Conservation (phyloP, 2,329 filamentous ascomycete genomes). For the Coniochaeta pulveracea region DNA sequence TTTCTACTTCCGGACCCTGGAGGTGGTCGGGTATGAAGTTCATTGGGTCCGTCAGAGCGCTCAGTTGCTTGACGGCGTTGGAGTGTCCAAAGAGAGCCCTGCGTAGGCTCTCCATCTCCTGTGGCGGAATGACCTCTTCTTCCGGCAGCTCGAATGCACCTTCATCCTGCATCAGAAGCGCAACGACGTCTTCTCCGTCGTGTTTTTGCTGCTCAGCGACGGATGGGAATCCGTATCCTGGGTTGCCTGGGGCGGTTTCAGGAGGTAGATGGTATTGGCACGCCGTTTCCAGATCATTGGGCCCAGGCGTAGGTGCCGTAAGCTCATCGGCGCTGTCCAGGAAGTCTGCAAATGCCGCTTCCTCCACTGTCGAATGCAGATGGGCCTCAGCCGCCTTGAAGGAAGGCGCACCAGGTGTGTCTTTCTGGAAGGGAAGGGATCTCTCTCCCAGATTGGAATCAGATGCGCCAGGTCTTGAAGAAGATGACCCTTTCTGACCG, state of each 20-base stretch:
- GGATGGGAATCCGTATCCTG: conserved; percentile 8
- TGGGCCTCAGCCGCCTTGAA: conserved; percentile 18
- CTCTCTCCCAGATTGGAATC: conserved; percentile 14
- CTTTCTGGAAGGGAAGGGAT: conserved; percentile 10
- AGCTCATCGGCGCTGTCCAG: conserved; percentile 16
- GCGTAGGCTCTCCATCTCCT: conserved; percentile 21
- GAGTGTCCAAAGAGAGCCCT: conserved; percentile 24
- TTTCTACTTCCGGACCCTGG: conserved; percentile 8
- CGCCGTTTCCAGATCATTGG: conserved; percentile 8
- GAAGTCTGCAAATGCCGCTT: conserved; percentile 24
- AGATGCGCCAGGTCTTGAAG: neutral
- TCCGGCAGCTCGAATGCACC: conserved; percentile 12
- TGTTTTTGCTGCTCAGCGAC: conserved; percentile 21
- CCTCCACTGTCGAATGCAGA: conserved; percentile 17
- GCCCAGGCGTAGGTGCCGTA: conserved; percentile 10
- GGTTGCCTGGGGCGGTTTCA: neutral
- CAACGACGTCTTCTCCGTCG: conserved; percentile 27
- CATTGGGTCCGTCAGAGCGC: conserved; percentile 21
- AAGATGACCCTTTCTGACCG: conserved; percentile 6
- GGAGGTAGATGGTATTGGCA: conserved; percentile 6
- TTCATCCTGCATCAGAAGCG: conserved; percentile 20
- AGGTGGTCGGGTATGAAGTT: conserved; percentile 39
- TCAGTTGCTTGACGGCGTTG: too few species aligned
- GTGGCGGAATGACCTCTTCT: conserved; percentile 15
- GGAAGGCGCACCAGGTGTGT: conserved; percentile 7